Evolutionary conservation across 2,329 filamentous ascomycete species (phyloP), one percentile per base, ranked within the genome.

Genomic region (Botryotinia narcissicola): DNA sequence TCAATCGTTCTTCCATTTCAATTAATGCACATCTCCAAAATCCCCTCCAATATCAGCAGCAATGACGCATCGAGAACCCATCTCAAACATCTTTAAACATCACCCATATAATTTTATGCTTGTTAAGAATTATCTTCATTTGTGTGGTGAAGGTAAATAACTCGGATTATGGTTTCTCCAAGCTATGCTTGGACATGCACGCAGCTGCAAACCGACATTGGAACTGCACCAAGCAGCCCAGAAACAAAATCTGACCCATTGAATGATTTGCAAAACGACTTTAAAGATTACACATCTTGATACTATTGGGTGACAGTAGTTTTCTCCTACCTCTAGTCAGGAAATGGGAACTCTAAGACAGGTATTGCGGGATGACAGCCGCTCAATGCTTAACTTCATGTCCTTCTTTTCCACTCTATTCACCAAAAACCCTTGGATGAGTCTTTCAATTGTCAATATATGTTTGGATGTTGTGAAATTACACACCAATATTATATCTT

Each of bases 31-130:
- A n/a, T 4, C 22, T 60, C 20, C 22, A 10, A 22, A 35, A 37
- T 3, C 3, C 22, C 12, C 22, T 61, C 7, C 35, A 61, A 35
- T 7, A 40, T 40, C 35, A 61, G 5, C 35, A 61, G 5, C 25
- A 40, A 42, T n/a, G 25, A 51, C 5, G 57, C 18, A 20, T 37
- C 25, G 37, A 62, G 6, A 16, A 42, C 25, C 14, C 16, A 63
- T 8, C 2, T 5, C 8, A 2, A n/a, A 16, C 1, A 22, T 54
- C 1, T 14, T 3, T 54, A 8, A 51, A n/a, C 4, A 14, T 7
- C 14, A 16, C 10, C 14, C 25, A n/a, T 4, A 4, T 3, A 14
- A n/a, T 51, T 51, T 16, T 14, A n/a, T 12, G 12, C 6, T 6
- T 14, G 4, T n/a, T 1, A n/a, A 51, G 48, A n/a, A 51, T n/a